phyloP scores from a whole-genome alignment of 1,139 yeast species.

The Taphrina populina region DNA sequence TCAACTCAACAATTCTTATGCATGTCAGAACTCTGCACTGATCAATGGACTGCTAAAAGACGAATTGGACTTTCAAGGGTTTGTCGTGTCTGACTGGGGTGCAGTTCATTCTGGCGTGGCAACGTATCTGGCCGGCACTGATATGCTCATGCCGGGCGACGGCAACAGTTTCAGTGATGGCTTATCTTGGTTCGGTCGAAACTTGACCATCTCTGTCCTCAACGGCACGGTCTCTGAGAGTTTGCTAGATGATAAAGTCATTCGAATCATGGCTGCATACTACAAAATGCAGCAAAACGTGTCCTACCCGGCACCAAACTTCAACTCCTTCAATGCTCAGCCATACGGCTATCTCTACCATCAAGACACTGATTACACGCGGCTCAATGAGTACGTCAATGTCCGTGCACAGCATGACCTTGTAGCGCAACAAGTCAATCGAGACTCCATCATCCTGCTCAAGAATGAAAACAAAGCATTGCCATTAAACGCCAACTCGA shows the following conservation, averaged over 20 bases:
- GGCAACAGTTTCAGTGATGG: constrained; percentile 26
- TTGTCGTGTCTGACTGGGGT: constrained; percentile 66
- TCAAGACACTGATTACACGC: neutral
- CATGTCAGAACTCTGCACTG: constrained; percentile 62
- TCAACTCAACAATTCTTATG: constrained; percentile 58
- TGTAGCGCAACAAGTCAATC: constrained; percentile 55
- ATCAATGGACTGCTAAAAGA: constrained; percentile 59
- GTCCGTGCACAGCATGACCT: constrained; percentile 53
- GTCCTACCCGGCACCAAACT: constrained; percentile 20
- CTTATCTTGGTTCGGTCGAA: constrained; percentile 57
- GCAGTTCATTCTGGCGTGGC: constrained; percentile 61
- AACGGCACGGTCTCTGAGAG: constrained; percentile 59
- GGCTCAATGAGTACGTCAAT: constrained; percentile 58
- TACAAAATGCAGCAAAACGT: constrained; percentile 44
- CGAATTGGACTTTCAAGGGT: constrained; percentile 67
- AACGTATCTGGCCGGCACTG: constrained; percentile 60
- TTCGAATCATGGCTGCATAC: constrained; percentile 60
- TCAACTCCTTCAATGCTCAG: constrained; percentile 8
- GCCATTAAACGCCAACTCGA: constrained; percentile 54
- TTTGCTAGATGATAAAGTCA: constrained; percentile 63
- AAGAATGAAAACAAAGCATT: constrained; percentile 55
- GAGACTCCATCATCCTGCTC: constrained; percentile 58
- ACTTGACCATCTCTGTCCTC: constrained; percentile 56
- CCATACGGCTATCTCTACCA: constrained; percentile 19
- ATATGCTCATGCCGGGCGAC: constrained; percentile 66